Percentiles rank a stretch among this genome's conserved stretches.
Conservation (phyloP, 1,284 basidiomycete species). For the Cystobasidium slooffiae region DNA sequence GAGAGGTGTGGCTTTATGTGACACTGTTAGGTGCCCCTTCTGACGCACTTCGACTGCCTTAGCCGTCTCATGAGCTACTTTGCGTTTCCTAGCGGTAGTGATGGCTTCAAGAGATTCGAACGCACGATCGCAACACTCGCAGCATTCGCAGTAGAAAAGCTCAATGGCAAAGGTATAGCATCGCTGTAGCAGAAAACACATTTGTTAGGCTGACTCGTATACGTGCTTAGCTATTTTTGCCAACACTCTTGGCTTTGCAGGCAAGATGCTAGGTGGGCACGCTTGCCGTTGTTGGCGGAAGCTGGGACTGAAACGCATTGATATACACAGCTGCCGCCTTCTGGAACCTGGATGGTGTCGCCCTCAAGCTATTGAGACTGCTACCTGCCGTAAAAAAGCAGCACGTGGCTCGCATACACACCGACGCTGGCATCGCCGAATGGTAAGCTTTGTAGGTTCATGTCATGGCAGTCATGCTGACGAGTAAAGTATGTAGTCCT, state of each 20-base stretch:
- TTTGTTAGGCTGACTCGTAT: not conserved
- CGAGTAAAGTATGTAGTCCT: constrained; percentile 44
- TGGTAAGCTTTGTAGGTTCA: constrained; percentile 25
- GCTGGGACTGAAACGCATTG: not conserved
- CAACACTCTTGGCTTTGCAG: constrained; percentile 62
- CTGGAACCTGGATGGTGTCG: constrained; percentile 62
- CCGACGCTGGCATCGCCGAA: constrained; percentile 49
- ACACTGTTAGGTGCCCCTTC: not conserved
- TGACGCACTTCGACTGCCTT: not conserved
- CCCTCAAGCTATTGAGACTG: constrained; percentile 60
- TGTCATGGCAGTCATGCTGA: constrained; percentile 26
- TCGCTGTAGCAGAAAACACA: not conserved
- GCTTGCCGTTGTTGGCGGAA: not conserved
- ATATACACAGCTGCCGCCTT: constrained; percentile 59
- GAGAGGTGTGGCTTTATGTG: constrained; percentile 56
- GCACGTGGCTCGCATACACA: constrained; percentile 57
- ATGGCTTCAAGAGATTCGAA: constrained; percentile 55
- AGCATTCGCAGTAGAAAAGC: constrained; percentile 61
- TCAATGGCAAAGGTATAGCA: constrained; percentile 59
- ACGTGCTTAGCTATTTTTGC: constrained; percentile 58
- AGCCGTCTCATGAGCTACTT: constrained; percentile 57
- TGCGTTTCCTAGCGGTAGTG: constrained; percentile 55
- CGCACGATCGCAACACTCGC: constrained; percentile 58
- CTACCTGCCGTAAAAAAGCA: constrained; percentile 59
- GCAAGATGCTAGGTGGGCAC: constrained; percentile 58